Conservation (phyloP, 73 alveolate genomes). For the Breviolum minutum region DNA sequence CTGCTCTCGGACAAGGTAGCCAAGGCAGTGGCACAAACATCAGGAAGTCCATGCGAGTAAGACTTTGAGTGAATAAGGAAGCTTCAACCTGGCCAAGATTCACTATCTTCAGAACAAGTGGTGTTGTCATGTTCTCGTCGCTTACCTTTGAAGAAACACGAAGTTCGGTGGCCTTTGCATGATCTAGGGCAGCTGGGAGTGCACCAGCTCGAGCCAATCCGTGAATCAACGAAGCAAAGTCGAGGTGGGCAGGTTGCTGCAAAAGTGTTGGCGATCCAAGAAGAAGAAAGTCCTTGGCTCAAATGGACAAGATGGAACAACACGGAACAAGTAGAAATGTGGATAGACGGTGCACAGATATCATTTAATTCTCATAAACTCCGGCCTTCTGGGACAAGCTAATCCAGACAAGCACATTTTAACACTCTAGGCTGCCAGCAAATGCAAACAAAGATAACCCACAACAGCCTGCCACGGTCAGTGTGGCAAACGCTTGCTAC, state of each 20-base stretch:
- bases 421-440: background rate
- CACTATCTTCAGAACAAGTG: background rate
- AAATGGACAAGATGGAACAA: no score
- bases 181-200: background rate
- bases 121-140: background rate
- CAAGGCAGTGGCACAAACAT: background rate
- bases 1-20: background rate
- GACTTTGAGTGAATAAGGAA: background rate
- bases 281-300: background rate
- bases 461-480: background rate
- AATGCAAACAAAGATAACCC: background rate
- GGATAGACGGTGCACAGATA: no score
- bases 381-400: background rate
- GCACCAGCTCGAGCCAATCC: background rate
- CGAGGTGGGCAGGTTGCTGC: background rate
- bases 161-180: background rate
- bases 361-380: background rate
- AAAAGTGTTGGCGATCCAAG: background rate
- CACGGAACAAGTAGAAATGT: no score
- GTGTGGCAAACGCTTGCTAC: no score
- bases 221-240: background rate
- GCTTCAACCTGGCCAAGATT: background rate
- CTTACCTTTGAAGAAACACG: background rate
- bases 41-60: background rate
- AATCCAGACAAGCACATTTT: background rate